Base-by-base conservation (phyloP, 2,329 filamentous ascomycete species). In the Fusarium proliferatum region DNA sequence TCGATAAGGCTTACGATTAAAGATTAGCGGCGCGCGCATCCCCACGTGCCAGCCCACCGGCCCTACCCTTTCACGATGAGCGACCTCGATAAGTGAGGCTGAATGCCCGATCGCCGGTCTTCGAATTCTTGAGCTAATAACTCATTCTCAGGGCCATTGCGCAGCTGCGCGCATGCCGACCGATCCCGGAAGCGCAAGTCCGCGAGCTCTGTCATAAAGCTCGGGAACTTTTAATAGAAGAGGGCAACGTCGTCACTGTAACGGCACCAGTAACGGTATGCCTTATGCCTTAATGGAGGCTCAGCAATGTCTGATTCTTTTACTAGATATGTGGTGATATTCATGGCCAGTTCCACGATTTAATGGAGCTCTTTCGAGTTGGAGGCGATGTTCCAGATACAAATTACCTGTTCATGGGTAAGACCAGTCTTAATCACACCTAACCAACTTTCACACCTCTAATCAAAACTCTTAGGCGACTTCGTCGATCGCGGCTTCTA, bases 401-500 rank as follows among this genome's bases (percentile, higher is more conserved):
- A 38, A 97, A 97, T 80, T 98, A 98, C 82, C 90, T 98, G 7
- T 98, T 98, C 85, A 97, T 98, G 94, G 95, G 92, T 94, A 86
- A 51, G 84, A 36, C 48, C 33, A n/a, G 16, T 34, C 43, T 57
- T 23, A 28, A 51, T 61, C 30, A 51, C 8, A 46, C 48, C 26
- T 60, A 41, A 34, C 60, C 19, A 36, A 36, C 39, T 43, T 23
- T 39, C 28, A 26, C 45, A 21, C 41, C 9, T 56, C 76, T 78
- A 46, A 77, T 52, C 46, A 33, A 30, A 26, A 39, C 42, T 34
- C 39, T 17, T 73, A 94, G 93, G 96, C 81, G 96, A 99, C 83
- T 99, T 98, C 79, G 96, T 99, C 80, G 96, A 99, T 83, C 94
- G 96, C 74, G 96, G 96, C 66, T 99, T 98, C 88, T 99, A 98